A percentile compares a stretch with the other conserved stretches of the same genome.
Conservation (phyloP, 805 yeast genomes). For the Nadsonia fulvescens region DNA sequence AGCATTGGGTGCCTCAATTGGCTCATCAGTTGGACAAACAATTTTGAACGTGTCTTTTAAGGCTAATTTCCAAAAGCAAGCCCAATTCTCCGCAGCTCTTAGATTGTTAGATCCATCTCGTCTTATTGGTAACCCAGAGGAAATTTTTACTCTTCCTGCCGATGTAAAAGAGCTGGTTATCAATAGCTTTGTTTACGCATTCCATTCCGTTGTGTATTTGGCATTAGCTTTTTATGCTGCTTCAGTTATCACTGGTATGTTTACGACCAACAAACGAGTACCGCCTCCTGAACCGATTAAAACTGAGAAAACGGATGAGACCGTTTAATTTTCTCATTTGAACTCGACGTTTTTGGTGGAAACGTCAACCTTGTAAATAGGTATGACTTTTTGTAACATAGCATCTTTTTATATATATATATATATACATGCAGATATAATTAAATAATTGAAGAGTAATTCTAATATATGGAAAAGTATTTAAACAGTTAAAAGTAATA, state of each 20-base stretch:
- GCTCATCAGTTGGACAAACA: conserved; percentile 24
- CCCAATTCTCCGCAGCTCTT: not conserved
- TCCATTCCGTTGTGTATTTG: conserved; percentile 9
- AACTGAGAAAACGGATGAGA: too few species aligned
- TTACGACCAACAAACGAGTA: conserved; percentile 9
- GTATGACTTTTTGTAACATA: too few species aligned
- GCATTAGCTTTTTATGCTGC: conserved; percentile 7
- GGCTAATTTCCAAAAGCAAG: conserved; percentile 5
- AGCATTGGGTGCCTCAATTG: conserved; percentile 27
- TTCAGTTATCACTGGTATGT: conserved; percentile 7
- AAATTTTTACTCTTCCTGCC: conserved; percentile 6
- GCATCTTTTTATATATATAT: too few species aligned
- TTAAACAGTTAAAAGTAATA: too few species aligned
- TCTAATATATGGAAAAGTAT: too few species aligned
- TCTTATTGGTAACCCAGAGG: conserved; percentile 8
- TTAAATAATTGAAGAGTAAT: too few species aligned
- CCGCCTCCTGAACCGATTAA: too few species aligned
- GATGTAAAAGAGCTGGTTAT: conserved; percentile 5
- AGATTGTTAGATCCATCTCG: conserved; percentile 1
- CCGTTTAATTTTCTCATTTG: too few species aligned
- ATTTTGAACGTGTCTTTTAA: conserved; percentile 20
- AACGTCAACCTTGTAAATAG: too few species aligned
- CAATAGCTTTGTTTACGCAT: conserved; percentile 8
- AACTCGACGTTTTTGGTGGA: too few species aligned
- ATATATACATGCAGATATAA: too few species aligned